Evolutionary conservation across 768 basidiomycete species (phyloP), one percentile per base, ranked within the genome.

Genomic region (Lentinula sp.): DNA sequence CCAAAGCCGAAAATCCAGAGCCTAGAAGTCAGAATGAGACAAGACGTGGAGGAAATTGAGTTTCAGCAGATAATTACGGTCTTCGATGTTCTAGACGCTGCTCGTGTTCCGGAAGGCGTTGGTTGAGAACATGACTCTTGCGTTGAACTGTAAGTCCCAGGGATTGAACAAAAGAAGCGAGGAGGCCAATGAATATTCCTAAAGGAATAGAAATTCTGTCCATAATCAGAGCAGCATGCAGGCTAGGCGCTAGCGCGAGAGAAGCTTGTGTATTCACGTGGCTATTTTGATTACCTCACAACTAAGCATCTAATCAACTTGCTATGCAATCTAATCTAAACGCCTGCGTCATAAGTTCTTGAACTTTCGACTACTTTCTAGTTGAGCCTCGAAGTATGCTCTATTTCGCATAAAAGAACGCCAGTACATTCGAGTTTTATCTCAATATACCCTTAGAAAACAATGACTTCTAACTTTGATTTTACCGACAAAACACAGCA

Each of bases 111-210:
- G 93, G 91, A 10, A 88, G 78, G 2, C 76, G 72, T 66, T 93
- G 90, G 69, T 95, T 91, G 54, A 87, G 75, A 53, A 96, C 83
- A 80, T 98, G 95, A 66, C 91, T 93, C 78, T 95, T 94, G 62
- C 95, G 86, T 71, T 96, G 95, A 59, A 98, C 86, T 28, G 95
- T 95, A 45, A 98, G 81, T 18, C 94, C 94, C 9, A 95, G 77
- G 20, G 90, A 91, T 73, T 96, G 94, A n/a, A 95, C 79, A 69
- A 90, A 91, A 5, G 89, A 91, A 15, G 93, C 90, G 12, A 93
- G 70, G 43, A 97, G 83, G 28, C 93, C 93, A 60, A 80, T 75
- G 62, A 77, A 61, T 55, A 84, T 83, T 42, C 81, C 83, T 41
- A 81, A 72, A 54, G 79, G 76, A 66, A 84, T 83, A 33, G 57